phyloP scores from a whole-genome alignment of 208 protist genomes.

The Wallacemonas collosoma region DNA sequence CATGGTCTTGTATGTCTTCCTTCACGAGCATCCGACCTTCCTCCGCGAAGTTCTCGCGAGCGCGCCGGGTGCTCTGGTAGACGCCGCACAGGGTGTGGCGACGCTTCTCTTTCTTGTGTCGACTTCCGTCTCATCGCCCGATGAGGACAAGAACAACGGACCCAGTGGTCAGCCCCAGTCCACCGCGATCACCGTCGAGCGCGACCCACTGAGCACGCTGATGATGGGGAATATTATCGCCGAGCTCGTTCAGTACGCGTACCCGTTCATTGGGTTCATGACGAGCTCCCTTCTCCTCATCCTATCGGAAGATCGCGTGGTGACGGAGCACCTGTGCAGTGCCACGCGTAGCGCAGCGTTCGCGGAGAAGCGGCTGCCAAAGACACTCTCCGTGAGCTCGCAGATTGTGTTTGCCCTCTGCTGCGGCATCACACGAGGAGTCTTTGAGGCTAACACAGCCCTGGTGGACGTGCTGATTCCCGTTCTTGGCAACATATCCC shows the following conservation, averaged over 20 bases:
- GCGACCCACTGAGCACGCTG: conserved; percentile 30
- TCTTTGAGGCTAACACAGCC: conserved; percentile 71
- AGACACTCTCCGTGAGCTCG: conserved; percentile 38
- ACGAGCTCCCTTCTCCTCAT: conserved; percentile 76
- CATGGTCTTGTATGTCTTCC: conserved; percentile 70
- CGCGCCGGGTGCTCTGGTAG: conserved; percentile 39
- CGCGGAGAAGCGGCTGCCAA: conserved; percentile 26
- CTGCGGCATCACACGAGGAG: conserved; percentile 45
- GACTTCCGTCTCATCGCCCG: not conserved
- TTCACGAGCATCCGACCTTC: conserved; percentile 73
- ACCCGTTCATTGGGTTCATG: conserved; percentile 84
- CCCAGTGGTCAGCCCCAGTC: not conserved
- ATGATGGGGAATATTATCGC: conserved; percentile 38
- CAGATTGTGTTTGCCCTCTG: conserved; percentile 50
- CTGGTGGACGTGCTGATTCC: conserved; percentile 67
- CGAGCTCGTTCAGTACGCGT: conserved; percentile 53
- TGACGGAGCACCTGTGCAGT: conserved; percentile 57
- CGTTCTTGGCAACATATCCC: conserved; percentile 64
- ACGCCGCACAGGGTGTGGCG: conserved; percentile 32
- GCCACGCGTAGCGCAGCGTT: conserved; percentile 34
- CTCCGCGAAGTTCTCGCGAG: conserved; percentile 39
- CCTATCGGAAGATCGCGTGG: conserved; percentile 67
- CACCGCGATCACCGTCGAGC: conserved; percentile 9
- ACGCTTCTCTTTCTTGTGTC: conserved; percentile 48
- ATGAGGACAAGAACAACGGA: not conserved